Evolutionary conservation across 2,329 filamentous ascomycete species (phyloP).

Genomic region (Rhynchosporium secalis): DNA sequence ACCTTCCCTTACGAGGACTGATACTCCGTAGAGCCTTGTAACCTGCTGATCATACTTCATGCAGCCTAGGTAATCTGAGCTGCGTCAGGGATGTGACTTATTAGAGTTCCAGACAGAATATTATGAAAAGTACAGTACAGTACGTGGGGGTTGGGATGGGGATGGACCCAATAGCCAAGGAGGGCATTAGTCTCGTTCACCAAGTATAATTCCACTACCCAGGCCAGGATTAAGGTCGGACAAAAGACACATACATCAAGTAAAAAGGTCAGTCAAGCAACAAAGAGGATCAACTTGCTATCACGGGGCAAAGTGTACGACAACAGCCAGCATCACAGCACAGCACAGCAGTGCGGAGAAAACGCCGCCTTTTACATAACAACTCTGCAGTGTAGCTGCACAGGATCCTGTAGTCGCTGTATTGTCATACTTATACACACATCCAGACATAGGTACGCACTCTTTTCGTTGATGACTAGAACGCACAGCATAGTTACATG

Average conservation of each 20-base stretch:
- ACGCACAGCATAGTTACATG: neutral
- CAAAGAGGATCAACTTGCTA: neutral
- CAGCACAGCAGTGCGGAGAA: constrained; percentile 4
- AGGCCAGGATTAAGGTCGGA: neutral
- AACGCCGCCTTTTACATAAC: constrained; percentile 26
- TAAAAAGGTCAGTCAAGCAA: neutral
- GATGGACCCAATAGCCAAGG: constrained; percentile 15
- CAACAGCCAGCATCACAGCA: constrained; percentile 5
- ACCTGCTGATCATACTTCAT: constrained; percentile 29
- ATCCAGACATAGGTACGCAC: neutral
- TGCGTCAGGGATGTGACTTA: constrained; percentile 29
- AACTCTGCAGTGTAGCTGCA: constrained; percentile 15
- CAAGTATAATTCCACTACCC: constrained; percentile 11
- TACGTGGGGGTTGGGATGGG: constrained; percentile 12
- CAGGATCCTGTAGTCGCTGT: constrained; percentile 12
- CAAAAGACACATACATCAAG: constrained; percentile 14
- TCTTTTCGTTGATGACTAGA: neutral
- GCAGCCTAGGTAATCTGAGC: constrained; percentile 14
- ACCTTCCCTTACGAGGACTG: constrained; percentile 20
- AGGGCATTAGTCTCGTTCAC: neutral
- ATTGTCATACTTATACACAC: neutral
- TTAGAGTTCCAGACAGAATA: constrained; percentile 17
- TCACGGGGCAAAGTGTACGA: neutral
- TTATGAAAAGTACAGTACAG: neutral
- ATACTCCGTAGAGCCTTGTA: neutral